Percentiles rank a stretch among this genome's conserved stretches.
Conservation (phyloP, 257 asterid species). For the Fraxinus cuspidata region DNA sequence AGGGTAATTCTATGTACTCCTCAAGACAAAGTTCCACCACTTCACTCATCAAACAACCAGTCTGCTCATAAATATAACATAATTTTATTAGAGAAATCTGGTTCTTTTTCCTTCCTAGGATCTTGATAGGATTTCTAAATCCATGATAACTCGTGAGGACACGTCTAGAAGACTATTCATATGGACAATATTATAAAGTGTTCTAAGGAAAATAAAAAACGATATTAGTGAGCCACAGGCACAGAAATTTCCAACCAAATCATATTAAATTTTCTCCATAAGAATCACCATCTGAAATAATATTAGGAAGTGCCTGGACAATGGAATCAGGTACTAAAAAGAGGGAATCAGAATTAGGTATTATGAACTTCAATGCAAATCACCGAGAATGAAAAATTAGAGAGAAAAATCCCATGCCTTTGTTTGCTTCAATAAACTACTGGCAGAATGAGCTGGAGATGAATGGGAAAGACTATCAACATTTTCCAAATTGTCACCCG, state of each 20-base stretch:
- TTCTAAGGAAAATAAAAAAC: neutral
- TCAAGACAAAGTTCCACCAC: neutral
- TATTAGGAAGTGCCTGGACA: neutral
- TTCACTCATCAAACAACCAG: neutral
- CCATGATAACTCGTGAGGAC: neutral
- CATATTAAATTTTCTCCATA: neutral
- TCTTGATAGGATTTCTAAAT: neutral
- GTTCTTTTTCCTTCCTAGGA: neutral
- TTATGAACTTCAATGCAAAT: slow-evolving; percentile 16
- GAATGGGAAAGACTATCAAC: slow-evolving; percentile 45
- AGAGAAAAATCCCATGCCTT: slow-evolving; percentile 49
- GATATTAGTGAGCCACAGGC: neutral
- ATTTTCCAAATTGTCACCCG: slow-evolving; percentile 51
- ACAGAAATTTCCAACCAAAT: neutral
- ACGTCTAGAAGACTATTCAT: neutral
- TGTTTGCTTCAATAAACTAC: slow-evolving; percentile 49
- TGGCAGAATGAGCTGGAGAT: slow-evolving; percentile 48
- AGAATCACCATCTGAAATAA: neutral
- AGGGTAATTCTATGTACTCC: neutral
- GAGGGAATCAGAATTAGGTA: neutral
- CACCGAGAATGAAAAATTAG: slow-evolving; percentile 19
- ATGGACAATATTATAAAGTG: neutral
- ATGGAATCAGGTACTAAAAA: neutral
- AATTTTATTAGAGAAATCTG: neutral
- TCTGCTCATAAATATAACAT: neutral